Conservation (phyloP, 192 early-diverging fungal species). For the Backusella westeae region DNA sequence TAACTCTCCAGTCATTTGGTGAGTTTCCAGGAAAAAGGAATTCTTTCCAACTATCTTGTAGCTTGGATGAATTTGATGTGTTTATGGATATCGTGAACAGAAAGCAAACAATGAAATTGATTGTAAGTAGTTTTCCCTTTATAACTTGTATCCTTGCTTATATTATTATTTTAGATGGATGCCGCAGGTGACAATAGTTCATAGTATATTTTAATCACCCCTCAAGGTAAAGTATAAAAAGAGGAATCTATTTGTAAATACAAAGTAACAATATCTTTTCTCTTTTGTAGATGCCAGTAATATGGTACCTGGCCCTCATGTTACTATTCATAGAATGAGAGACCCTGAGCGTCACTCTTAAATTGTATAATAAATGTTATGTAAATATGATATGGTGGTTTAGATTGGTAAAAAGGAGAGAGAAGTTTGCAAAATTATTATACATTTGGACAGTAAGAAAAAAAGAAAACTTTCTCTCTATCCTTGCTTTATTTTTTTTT, state of each 20-base stretch:
- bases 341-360: conserved; percentile 45
- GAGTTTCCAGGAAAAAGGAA: neutral
- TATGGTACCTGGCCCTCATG: conserved; percentile 54
- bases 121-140: conserved; percentile 41
- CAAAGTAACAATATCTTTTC: neutral
- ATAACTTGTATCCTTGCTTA: neutral
- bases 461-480: no score
- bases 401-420: neutral
- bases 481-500: no score
- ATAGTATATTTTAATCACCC: conserved; percentile 97
- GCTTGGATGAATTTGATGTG: conserved; percentile 98
- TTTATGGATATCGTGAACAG: conserved; percentile 99
- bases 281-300: conserved; percentile 60
- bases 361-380: neutral
- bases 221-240: conserved; percentile 49
- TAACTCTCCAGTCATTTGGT: conserved; percentile 86
- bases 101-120: conserved; percentile 79
- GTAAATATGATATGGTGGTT: neutral
- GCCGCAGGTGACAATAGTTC: conserved; percentile 66
- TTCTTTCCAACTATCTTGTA: conserved; percentile 2
- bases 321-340: conserved; percentile 55
- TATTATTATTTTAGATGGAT: conserved; percentile 47
- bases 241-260: no score
- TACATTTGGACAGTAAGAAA: no score
- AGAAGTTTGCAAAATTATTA: no score